Conservation (phyloP, 1,284 basidiomycete genomes). For the Tylopilus sp. region DNA sequence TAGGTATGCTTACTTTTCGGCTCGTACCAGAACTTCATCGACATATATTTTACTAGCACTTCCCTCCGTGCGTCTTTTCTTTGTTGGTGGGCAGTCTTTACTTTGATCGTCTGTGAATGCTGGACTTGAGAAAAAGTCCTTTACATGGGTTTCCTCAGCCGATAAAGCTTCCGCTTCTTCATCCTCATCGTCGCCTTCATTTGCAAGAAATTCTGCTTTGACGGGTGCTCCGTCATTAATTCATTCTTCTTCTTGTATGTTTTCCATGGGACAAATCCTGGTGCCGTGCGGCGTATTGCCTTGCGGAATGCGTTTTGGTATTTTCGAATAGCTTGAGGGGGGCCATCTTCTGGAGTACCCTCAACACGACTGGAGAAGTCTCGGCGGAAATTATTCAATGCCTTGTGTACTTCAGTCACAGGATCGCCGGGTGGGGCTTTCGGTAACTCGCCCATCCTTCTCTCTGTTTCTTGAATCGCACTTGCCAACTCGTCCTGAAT, state of each 20-base stretch:
- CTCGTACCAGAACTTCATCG: conserved; percentile 63
- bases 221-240: conserved; percentile 7
- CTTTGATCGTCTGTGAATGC: too few species aligned
- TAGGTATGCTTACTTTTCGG: conserved; percentile 49
- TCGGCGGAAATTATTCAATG: conserved; percentile 59
- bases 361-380: conserved; percentile 58
- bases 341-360: conserved; percentile 61
- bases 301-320: conserved; percentile 57
- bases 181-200: conserved; percentile 39
- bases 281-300: conserved; percentile 63
- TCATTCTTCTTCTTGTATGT: conserved; percentile 7
- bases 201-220: conserved; percentile 47
- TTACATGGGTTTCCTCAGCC: too few species aligned
- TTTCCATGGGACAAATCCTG: conserved; percentile 51
- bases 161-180: conserved; percentile 38
- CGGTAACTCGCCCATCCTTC: conserved; percentile 55
- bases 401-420: conserved; percentile 46
- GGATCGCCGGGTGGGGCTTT: conserved; percentile 52
- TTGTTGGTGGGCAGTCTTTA: background rate
- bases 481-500: conserved; percentile 62
- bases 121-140: too few species aligned
- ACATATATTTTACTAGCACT: conserved; percentile 53
- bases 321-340: conserved; percentile 63
- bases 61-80: background rate
- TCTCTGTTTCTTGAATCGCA: conserved; percentile 51